Base-by-base conservation (phyloP, 495 filamentous ascomycete genomes). In the Neurospora tetraspora region DNA sequence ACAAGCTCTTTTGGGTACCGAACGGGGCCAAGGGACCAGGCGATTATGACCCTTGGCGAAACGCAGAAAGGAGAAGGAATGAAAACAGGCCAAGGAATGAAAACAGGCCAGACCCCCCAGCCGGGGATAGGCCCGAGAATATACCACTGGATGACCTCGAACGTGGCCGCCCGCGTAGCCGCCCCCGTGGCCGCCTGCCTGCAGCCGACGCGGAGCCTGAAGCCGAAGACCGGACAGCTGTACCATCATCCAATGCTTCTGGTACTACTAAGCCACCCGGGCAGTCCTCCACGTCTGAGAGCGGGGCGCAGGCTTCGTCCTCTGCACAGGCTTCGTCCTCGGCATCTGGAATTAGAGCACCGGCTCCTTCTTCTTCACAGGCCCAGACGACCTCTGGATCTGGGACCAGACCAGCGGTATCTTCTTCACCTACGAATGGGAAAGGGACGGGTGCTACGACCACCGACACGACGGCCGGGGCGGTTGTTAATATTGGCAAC, bases 1-100 rank as follows among this genome's bases (percentile, higher is more conserved):
- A 98, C 75, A 85, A 83, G 73, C 85, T 90, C 4, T 96, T 97
- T 79, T 84, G 88, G 73, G 82, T 97, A 23, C 90, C 90, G 0
- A 78, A 88, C 71, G 84, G 83, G 20, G 75, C 76, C 42, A 76
- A 71, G 9, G 75, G 77, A 0, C 80, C 81, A 0, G 83, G 83
- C 1, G 78, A 83, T 70, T 85, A 84, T 73, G 1, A 53, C 45
- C 77, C 76, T 23, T 3, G 40, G 40, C 40, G 9, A 27, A 59
- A 59, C 10, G n/a, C 4, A 47, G 7, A 2, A 47, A 53, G 20
- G 18, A 11, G 4, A 59, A 4, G 11, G 47, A 2, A 59, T 16
- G 11, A 31, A 31, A 23, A 31, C 2, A 16, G 11, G 4, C 11
- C 8, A 59, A 4, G 11, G 47, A 2, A 59, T 16, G 11, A 31